Evolutionary conservation across 352 stramenopile species (phyloP), one percentile per base, ranked within the genome.

Genomic region (Peronospora belbahrii): DNA sequence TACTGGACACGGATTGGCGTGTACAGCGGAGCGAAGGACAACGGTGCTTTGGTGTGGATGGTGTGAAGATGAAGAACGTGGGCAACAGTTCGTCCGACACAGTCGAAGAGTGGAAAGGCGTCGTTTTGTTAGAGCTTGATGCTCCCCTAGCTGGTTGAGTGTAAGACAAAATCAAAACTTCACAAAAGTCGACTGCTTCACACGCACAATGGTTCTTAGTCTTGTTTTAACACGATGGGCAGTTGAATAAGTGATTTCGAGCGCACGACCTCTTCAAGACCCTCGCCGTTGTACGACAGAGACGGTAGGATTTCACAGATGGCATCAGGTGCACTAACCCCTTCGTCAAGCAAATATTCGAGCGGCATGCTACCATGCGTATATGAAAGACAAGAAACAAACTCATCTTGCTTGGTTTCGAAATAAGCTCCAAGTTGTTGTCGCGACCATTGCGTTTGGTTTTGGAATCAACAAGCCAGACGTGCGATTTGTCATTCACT

Each of bases 381-480:
- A 68, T 36, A 65, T 80, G 56, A 62, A 78, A 22, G 56, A 86
- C 52, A 84, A 84, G 36, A 57, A 81, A n/a, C 47, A 82, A 30
- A 82, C 71, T n/a, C 70, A 87, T 24, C 62, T 74, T 15, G 48
- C 47, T 3, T 88, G 77, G 77, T 62, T 74, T 27, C 54, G 54
- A 14, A 64, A 82, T 35, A 53, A 61, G 4, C 38, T 89, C 2
- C 65, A 96, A 60, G 86, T 97, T 13, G 87, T 97, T 3, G 88
- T 96, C 1, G 88, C 88, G 5, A 97, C 88, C 0, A 96, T 97
- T 56, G 88, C 88, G 5, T 97, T 97, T 79, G 91, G 91, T 1
- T 56, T 97, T 24, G 91, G 91, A 6, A 97, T 97, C 53, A 95
- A 97, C 67, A 96, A 97, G 41, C 85, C 89, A 6, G 78, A 96